Percentiles rank a stretch among this genome's conserved stretches.
phyloP scores from a whole-genome alignment of 495 filamentous ascomycete species.

The Xylona heveae region DNA sequence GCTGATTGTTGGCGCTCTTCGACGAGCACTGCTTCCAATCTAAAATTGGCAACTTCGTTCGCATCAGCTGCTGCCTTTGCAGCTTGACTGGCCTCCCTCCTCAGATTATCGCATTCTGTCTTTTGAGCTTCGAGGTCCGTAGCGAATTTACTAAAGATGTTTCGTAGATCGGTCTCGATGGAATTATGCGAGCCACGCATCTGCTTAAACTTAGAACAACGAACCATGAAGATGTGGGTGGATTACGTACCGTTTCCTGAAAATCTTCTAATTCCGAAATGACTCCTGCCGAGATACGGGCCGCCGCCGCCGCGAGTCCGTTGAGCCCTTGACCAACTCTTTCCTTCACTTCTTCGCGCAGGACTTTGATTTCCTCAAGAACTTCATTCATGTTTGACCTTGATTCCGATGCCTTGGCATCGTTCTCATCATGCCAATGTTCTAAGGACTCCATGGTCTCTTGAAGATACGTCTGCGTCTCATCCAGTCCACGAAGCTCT shows the following conservation, averaged over 20 bases:
- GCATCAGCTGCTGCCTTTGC: conserved; percentile 44
- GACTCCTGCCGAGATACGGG: conserved; percentile 77
- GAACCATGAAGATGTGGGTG: no score
- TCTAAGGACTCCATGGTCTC: conserved; percentile 43
- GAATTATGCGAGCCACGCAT: conserved; percentile 69
- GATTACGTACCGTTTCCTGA: conserved; percentile 36
- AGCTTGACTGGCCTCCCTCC: conserved; percentile 41
- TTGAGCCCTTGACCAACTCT: conserved; percentile 71
- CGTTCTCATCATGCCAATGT: conserved; percentile 42
- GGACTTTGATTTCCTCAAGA: conserved; percentile 73
- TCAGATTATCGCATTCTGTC: conserved; percentile 47
- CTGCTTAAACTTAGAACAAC: conserved; percentile 16
- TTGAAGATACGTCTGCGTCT: conserved; percentile 44
- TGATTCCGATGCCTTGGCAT: conserved; percentile 46
- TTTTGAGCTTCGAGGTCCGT: conserved; percentile 57
- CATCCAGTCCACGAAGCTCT: conserved; percentile 45
- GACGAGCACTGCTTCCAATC: conserved; percentile 46
- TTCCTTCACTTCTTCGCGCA: conserved; percentile 64
- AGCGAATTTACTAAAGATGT: conserved; percentile 59
- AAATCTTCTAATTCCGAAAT: conserved; percentile 66
- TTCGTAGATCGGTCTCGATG: no score
- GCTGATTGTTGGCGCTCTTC: conserved; percentile 57
- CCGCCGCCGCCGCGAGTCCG: conserved; percentile 65
- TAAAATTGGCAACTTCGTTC: conserved; percentile 38
- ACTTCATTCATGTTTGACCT: conserved; percentile 85